A percentile compares a stretch with the other conserved stretches of the same genome.
Evolutionary conservation across 257 asterid genomes (phyloP).

Genomic region (Leonotis leonurus): DNA sequence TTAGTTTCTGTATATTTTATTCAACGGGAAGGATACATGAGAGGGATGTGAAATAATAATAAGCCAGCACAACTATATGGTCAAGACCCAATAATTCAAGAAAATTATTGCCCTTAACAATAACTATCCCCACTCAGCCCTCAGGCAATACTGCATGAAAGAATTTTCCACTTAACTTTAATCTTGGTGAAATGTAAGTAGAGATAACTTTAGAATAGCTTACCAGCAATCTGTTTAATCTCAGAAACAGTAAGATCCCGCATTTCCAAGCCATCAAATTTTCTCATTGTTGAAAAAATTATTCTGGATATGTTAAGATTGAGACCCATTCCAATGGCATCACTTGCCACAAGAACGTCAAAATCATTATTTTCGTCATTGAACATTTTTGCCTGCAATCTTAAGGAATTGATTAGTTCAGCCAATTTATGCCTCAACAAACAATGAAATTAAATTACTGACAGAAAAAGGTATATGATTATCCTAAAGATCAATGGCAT

Average conservation of each 20-base stretch:
- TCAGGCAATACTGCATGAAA: conserved; percentile 3
- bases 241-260: conserved; percentile 80
- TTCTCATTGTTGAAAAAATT: conserved; percentile 64
- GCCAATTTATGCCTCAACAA: conserved; percentile 24
- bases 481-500: neutral
- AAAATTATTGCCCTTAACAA: neutral
- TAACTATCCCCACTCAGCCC: no score
- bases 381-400: conserved; percentile 94
- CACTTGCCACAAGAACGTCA: conserved; percentile 94
- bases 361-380: conserved; percentile 72
- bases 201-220: conserved; percentile 4
- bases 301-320: conserved; percentile 93
- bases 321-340: conserved; percentile 99
- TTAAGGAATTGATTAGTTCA: conserved; percentile 46
- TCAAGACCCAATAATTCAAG: neutral
- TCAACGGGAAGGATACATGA: neutral
- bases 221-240: conserved; percentile 97
- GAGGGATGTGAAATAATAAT: neutral
- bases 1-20: neutral
- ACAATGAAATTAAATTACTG: neutral
- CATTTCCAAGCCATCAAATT: conserved; percentile 69
- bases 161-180: neutral
- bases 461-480: neutral
- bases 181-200: conserved; percentile 1
- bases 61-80: neutral